Evolutionary conservation across 345 rosid species (phyloP), one percentile per base, ranked within the genome.

Genomic region (Salix purpurea): DNA sequence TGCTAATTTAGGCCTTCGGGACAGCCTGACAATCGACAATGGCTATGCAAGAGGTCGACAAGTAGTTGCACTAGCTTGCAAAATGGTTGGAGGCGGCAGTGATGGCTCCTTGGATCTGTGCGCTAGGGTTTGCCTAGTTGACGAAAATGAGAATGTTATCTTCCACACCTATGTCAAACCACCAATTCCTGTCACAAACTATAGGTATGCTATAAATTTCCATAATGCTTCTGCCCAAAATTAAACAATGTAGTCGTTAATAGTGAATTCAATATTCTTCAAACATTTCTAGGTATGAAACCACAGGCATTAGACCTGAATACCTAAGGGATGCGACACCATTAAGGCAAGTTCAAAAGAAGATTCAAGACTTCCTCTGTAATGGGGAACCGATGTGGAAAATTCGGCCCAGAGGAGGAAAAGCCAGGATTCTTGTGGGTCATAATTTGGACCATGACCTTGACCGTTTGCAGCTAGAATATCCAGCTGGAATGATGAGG

Each of bases 371-470:
- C 26, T 92, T 91, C 79, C 91, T 95, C 14, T 89, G 91, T 78
- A 93, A 95, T 77, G 97, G 97, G 12, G 97, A 93, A 52, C 88
- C 97, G 60, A 89, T 84, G 92, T 92, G 99, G 99, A 91, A 85
- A 86, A 88, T 95, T 85, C 86, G 97, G 78, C 89, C 94, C 21
- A 81, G 83, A 85, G 83, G 87, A 78, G 89, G 97, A 68, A 90
- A 76, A 84, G 99, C 91, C 5, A 89, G 93, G 91, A 89, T 92
- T 90, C 92, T 95, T 1, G 94, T 93, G 73, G 99, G 99, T 64
- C 99, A 95, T 82, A 95, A 92, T 61, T 77, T 92, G 79, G 95
- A 92, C 78, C 91, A 87, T 79, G 94, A 91, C 72, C 96, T 90
- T 70, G 92, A 88, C 78, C 75, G 89, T 64, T 80, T 95, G 71